phyloP scores from a whole-genome alignment of 2,329 filamentous ascomycete genomes.

The Seiridium cupressi region DNA sequence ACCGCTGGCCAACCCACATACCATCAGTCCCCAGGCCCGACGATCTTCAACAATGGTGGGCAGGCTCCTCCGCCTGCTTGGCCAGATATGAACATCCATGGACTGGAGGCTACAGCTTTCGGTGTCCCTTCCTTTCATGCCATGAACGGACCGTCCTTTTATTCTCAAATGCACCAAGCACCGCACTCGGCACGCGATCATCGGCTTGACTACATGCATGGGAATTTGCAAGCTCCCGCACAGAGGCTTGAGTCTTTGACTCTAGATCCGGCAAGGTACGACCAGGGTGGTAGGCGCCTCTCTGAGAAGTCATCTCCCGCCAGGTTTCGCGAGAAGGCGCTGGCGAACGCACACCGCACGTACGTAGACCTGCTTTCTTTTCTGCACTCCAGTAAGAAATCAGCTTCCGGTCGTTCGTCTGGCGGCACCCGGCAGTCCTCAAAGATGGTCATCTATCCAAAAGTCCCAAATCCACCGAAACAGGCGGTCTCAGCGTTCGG shows the following conservation, averaged over 20 bases:
- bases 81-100: conserved; percentile 32
- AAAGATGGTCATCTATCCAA: conserved; percentile 56
- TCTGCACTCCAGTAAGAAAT: conserved; percentile 58
- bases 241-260: conserved; percentile 30
- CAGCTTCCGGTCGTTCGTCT: conserved; percentile 35
- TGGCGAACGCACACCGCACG: conserved; percentile 68
- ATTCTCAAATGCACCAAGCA: conserved; percentile 14
- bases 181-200: conserved; percentile 37
- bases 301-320: conserved; percentile 26
- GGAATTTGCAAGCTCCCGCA: conserved; percentile 24
- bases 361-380: conserved; percentile 70
- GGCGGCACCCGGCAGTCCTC: conserved; percentile 36
- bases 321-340: conserved; percentile 65
- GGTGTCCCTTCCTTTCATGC: conserved; percentile 31
- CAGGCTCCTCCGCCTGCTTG: conserved; percentile 35
- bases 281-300: conserved; percentile 11
- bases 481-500: conserved; percentile 13
- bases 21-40: conserved; percentile 34
- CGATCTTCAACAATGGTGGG: conserved; percentile 37
- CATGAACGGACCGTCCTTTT: conserved; percentile 21
- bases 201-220: conserved; percentile 24
- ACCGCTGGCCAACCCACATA: conserved; percentile 29
- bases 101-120: conserved; percentile 29
- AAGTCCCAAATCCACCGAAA: conserved; percentile 38
- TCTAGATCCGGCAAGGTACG: conserved; percentile 24